Base-by-base conservation (phyloP, 1,139 yeast species). In the Arxiozyma bovina region DNA sequence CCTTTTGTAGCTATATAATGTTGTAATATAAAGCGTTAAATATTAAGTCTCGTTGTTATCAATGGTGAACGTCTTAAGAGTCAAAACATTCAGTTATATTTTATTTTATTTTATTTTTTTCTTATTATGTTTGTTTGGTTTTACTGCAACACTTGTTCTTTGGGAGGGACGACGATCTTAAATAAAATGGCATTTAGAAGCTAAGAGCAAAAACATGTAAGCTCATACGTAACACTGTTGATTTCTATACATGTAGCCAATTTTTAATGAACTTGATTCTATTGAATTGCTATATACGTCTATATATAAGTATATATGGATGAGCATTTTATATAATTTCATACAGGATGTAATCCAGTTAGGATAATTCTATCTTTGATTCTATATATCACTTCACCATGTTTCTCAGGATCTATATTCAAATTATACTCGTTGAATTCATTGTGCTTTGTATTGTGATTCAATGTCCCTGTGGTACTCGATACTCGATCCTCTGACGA, bases 311-410 rank as follows among this genome's bases (percentile, higher is more conserved):
- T n/a, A 38, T 38, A 15, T 38, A 6, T 17, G 30, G 41, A 52
- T 45, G n/a, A n/a, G 6, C 25, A 23, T 23, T 23, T 9, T 42
- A 17, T 22, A 41, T 44, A 45, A 41, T 42, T 23, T 57, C 55
- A 66, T 62, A 67, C 61, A 38, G 70, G 72, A 42, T 64, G 64
- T 8, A 72, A 66, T 40, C 68, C 68, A 12, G 65, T 63, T 42
- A 72, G 52, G 17, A 62, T 62, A 3, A 72, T 53, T 51, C 73
- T 62, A 54, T 72, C 74, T 6, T 62, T 62, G 7, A 71, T 63
- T 48, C 67, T 70, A 57, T 66, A 69, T 2, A 63, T 60, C 44
- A 61, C 61, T 52, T 69, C 70, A 1, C 60, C 53, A 49, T 56
- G 58, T 15, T 56, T 54, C 21, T 54, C 50, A 11, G 50, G n/a